Evolutionary conservation across 106 monocot genomes (phyloP), one percentile per base, ranked within the genome.

Genomic region (Triglochin maritima): DNA sequence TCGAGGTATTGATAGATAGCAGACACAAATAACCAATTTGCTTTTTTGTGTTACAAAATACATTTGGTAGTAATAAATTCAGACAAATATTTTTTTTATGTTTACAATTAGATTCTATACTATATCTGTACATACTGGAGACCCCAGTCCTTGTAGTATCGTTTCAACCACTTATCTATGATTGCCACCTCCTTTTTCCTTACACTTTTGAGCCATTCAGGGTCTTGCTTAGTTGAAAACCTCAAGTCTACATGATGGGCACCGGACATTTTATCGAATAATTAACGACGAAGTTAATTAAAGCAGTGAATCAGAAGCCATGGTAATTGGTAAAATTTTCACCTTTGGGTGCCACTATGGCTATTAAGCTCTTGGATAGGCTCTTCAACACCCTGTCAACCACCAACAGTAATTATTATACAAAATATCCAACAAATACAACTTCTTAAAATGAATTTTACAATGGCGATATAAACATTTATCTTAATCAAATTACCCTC

Each of bases 161-260:
- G 52, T 57, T 59, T 29, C n/a, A 81, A 54, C 85, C 85, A 81
- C 8, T 41, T 49, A 11, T 46, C 43, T 56, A 81, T 66, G 29
- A 85, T 81, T 50, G 9, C 43, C 9, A 72, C 12, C 79, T 85
- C 75, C 42, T 45, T 85, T 2, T 6, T 68, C 62, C 78, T 81
- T 4, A 76, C 61, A 12, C 69, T 15, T 56, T 46, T 57, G 48
- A 85, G 81, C 85, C 85, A 81, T 11, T 64, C 15, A 7, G 78
- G 84, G 49, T 85, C 81, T 29, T 81, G 76, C n/a, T 60, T 62
- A 46, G 78, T 85, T 2, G 85, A 72, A 9, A 66, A 76, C 65
- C 81, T 68, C 2, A 85, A 53, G 59, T 85, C 85, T 9, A 81
- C 81, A 73, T 78, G 81, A 44, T 85, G 78, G 9, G 85, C 85